Base-by-base conservation (phyloP, 768 basidiomycete genomes). In the Cyclocybe cylindracea region DNA sequence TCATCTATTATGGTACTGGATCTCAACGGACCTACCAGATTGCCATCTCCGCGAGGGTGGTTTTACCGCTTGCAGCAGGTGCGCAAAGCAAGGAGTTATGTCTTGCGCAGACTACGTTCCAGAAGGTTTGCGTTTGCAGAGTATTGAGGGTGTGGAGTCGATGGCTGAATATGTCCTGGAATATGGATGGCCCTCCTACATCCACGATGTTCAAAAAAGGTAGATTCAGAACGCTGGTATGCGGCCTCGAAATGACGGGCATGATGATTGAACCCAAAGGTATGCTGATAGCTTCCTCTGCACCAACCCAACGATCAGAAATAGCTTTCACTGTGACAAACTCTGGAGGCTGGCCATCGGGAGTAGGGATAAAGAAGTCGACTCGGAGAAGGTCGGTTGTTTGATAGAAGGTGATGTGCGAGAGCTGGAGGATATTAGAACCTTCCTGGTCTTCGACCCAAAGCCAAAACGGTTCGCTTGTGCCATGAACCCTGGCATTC, bases 221-320 rank as follows among this genome's bases (percentile, higher is more conserved):
- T 10, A 95, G 75, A 53, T 89, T 79, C 41, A 94, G 65, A 6
- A 87, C 71, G 29, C 82, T 76, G 0, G 85, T 86, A 61, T 82
- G 85, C 44, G 74, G 79, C 45, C 72, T 69, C 16, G 83, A 80
- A 11, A 68, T 61, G 10, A 65, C 46, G 1, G 97, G 97, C 89
- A 98, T 95, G 43, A 84, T 69, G 29, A 98, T 70, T 4, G 77
- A 72, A 1, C 85, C 82, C 37, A 98, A 66, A 3, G 84, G 67
- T 37, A 98, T 74, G 2, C 60, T 55, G 7, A 86, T 60, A 53
- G 88, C 85, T 47, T 91, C 83, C 60, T 97, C 94, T 1, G 94
- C 89, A 2, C 93, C 93, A 57, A 97, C 76, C 97, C 97, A 99
- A 53, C 83, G 80, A 68, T 98, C 95, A 6, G 94, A 98, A 40